phyloP scores from a whole-genome alignment of 352 stramenopile species.

The Pythium aphanidermatum region DNA sequence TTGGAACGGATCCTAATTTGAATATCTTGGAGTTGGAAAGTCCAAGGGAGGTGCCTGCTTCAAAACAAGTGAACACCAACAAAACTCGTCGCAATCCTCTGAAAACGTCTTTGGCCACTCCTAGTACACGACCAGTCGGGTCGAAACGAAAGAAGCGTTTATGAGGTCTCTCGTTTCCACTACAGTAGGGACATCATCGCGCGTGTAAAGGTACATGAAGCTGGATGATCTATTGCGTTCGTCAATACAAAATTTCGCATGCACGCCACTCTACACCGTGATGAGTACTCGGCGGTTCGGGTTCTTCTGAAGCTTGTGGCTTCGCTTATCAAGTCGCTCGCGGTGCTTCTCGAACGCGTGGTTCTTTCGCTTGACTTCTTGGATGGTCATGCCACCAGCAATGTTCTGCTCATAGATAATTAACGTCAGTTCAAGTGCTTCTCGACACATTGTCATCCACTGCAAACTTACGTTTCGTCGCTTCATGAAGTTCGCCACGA shows the following conservation, averaged over 20 bases:
- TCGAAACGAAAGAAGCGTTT: no score
- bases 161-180: no score
- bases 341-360: slow-evolving; percentile 77
- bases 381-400: slow-evolving; percentile 62
- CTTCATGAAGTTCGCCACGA: slow-evolving; percentile 75
- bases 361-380: slow-evolving; percentile 57
- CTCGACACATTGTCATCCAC: background rate
- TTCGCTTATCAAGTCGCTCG: slow-evolving; percentile 71
- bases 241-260: slow-evolving; percentile 5
- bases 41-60: no score
- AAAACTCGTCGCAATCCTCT: no score
- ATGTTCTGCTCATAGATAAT: slow-evolving; percentile 49
- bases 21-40: no score
- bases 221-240: slow-evolving; percentile 6
- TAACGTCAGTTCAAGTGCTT: background rate
- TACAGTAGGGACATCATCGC: no score
- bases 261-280: slow-evolving; percentile 50
- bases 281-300: slow-evolving; percentile 72
- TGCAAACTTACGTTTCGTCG: slow-evolving; percentile 55
- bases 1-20: background rate
- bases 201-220: background rate
- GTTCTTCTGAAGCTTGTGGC: slow-evolving; percentile 82
- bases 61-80: no score
- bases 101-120: no score
- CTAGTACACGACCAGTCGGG: no score